Conservation (phyloP, 345 rosid genomes). For the Diplotaxis tenuifolia region DNA sequence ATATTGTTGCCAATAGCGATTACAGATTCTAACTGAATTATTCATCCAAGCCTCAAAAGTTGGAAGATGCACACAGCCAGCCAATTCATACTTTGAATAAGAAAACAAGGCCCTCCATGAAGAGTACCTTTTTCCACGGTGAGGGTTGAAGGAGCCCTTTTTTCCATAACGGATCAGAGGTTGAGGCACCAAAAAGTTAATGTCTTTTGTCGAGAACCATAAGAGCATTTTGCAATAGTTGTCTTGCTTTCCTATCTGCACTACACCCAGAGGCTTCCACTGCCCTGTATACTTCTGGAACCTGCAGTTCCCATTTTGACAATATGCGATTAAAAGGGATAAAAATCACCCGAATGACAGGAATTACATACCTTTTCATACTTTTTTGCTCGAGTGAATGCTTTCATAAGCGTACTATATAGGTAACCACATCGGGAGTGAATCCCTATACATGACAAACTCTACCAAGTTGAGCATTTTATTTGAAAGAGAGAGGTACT, state of each 20-base stretch:
- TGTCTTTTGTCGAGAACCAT: conserved; percentile 46
- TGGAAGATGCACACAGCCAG: background rate
- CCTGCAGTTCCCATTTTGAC: conserved; percentile 35
- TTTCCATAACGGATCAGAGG: background rate
- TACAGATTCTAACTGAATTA: background rate
- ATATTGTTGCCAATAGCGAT: background rate
- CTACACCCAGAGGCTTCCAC: conserved; percentile 65
- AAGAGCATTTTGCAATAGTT: conserved; percentile 51
- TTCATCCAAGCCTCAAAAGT: background rate
- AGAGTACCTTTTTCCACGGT: background rate
- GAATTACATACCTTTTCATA: conserved; percentile 45
- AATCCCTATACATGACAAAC: conserved; percentile 47
- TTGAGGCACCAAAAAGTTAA: conserved; percentile 5
- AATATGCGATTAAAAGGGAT: background rate
- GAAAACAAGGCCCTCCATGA: background rate
- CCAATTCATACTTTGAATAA: background rate
- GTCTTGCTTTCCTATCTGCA: conserved; percentile 67
- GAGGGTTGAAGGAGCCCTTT: background rate
- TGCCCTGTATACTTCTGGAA: conserved; percentile 60
- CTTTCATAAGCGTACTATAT: conserved; percentile 73
- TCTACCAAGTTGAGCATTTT: conserved; percentile 1
- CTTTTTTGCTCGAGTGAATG: conserved; percentile 57
- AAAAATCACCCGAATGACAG: background rate
- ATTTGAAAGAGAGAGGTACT: too few species aligned
- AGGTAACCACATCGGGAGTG: conserved; percentile 65